A percentile compares a stretch with the other conserved stretches of the same genome.
phyloP scores from a whole-genome alignment of 768 basidiomycete species.

The Amanita fuliginea region DNA sequence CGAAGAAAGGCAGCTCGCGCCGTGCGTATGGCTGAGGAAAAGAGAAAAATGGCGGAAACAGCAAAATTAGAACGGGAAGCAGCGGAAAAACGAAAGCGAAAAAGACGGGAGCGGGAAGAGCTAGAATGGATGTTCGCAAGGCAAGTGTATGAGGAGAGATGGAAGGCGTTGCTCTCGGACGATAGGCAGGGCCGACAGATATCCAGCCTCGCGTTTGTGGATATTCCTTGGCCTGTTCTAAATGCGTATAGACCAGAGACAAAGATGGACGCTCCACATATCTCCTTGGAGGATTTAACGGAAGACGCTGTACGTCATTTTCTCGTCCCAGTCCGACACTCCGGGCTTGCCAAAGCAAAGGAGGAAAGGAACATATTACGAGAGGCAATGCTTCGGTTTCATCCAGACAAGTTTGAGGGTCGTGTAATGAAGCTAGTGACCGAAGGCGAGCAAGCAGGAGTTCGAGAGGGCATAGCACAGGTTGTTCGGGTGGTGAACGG shows the following conservation, averaged over 20 bases:
- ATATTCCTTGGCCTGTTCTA: constrained; percentile 69
- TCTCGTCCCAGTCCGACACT: constrained; percentile 25
- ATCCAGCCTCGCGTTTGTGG: constrained; percentile 30
- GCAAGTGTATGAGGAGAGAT: constrained; percentile 43
- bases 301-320: constrained; percentile 46
- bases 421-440: constrained; percentile 46
- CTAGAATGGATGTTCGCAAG: constrained; percentile 33
- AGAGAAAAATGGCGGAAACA: constrained; percentile 43
- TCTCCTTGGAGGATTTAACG: constrained; percentile 38
- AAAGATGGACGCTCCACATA: constrained; percentile 1
- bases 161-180: constrained; percentile 37
- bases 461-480: constrained; percentile 50
- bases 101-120: constrained; percentile 36
- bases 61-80: constrained; percentile 35
- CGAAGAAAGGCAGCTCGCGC: constrained; percentile 41
- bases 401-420: constrained; percentile 78
- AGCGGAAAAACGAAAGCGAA: constrained; percentile 39
- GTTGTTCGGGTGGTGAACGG: constrained; percentile 51
- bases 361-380: constrained; percentile 49
- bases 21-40: constrained; percentile 42
- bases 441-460: constrained; percentile 33
- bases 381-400: constrained; percentile 63
- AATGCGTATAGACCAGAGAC: constrained; percentile 16
- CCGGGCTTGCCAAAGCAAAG: constrained; percentile 17
- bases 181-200: constrained; percentile 12